Conservation (phyloP, 2,329 filamentous ascomycete species). For the Davidsoniella eucalypti region DNA sequence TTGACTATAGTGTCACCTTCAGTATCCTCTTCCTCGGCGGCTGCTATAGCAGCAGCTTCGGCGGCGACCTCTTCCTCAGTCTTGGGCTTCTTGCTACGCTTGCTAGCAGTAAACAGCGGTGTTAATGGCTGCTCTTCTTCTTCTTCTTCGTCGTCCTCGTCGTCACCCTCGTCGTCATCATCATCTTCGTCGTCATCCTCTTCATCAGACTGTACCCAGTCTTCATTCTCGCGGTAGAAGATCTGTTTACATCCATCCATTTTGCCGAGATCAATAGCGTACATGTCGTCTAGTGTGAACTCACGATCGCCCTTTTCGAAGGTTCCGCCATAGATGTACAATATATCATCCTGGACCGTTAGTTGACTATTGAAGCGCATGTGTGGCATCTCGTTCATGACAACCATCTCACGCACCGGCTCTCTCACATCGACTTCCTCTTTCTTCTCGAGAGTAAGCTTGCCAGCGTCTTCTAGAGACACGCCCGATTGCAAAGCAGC, state of each 20-base stretch:
- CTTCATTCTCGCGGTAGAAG: slow-evolving; percentile 65
- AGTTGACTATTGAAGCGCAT: slow-evolving; percentile 81
- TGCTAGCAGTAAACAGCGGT: slow-evolving; percentile 33
- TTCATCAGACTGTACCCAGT: slow-evolving; percentile 56
- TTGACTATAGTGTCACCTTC: slow-evolving; percentile 36
- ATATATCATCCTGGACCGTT: slow-evolving; percentile 75
- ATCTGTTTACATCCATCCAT: slow-evolving; percentile 87
- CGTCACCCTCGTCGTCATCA: slow-evolving; percentile 35
- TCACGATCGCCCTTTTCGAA: slow-evolving; percentile 91
- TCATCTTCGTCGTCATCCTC: slow-evolving; percentile 45
- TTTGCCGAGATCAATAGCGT: slow-evolving; percentile 84
- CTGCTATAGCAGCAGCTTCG: slow-evolving; percentile 19
- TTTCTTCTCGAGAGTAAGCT: slow-evolving; percentile 33
- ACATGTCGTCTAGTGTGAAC: slow-evolving; percentile 90
- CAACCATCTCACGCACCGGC: slow-evolving; percentile 43
- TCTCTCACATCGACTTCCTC: slow-evolving; percentile 25
- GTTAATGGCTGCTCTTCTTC: slow-evolving; percentile 31
- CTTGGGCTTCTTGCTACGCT: slow-evolving; percentile 36
- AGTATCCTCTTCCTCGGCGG: slow-evolving; percentile 30
- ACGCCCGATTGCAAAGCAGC: slow-evolving; percentile 68
- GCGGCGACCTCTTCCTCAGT: slow-evolving; percentile 26
- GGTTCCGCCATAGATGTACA: slow-evolving; percentile 91
- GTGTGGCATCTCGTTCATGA: slow-evolving; percentile 74
- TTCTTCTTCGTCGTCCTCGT: slow-evolving; percentile 32
- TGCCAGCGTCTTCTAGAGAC: slow-evolving; percentile 36